Evolutionary conservation across 169 alveolate genomes (phyloP).

Genomic region (Plasmodium yoelii): DNA sequence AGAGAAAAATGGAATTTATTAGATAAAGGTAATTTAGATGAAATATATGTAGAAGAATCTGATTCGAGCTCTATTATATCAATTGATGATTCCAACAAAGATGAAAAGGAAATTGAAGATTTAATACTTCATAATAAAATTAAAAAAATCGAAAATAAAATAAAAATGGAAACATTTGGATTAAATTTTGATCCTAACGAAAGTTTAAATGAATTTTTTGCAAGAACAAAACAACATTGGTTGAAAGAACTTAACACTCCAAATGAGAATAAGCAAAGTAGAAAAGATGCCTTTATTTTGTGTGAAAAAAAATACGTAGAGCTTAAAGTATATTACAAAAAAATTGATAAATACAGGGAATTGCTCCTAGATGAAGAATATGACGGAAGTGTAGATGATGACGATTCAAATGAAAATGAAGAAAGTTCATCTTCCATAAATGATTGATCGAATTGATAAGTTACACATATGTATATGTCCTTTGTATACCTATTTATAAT

Average conservation of each 20-base stretch:
- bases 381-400: conserved; percentile 39
- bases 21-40: conserved; percentile 80
- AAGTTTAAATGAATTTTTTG: conserved; percentile 82
- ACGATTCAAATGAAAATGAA: conserved; percentile 20
- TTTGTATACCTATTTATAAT: neutral
- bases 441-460: neutral
- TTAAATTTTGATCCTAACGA: conserved; percentile 78
- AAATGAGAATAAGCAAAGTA: conserved; percentile 56
- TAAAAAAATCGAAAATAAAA: conserved; percentile 71
- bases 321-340: conserved; percentile 52
- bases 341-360: conserved; percentile 66
- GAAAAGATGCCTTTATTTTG: conserved; percentile 69
- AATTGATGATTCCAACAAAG: conserved; percentile 73
- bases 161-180: conserved; percentile 25
- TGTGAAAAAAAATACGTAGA: conserved; percentile 53
- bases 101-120: conserved; percentile 64
- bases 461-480: neutral
- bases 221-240: conserved; percentile 86
- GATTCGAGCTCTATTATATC: conserved; percentile 64
- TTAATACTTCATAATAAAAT: conserved; percentile 59
- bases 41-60: conserved; percentile 77
- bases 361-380: conserved; percentile 24
- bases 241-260: conserved; percentile 50
- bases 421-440: conserved; percentile 7
- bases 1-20: conserved; percentile 84